Percentiles rank a stretch among this genome's conserved stretches.
Evolutionary conservation across 2,329 filamentous ascomycete genomes (phyloP).

Genomic region (Botryosphaeria dothidea): DNA sequence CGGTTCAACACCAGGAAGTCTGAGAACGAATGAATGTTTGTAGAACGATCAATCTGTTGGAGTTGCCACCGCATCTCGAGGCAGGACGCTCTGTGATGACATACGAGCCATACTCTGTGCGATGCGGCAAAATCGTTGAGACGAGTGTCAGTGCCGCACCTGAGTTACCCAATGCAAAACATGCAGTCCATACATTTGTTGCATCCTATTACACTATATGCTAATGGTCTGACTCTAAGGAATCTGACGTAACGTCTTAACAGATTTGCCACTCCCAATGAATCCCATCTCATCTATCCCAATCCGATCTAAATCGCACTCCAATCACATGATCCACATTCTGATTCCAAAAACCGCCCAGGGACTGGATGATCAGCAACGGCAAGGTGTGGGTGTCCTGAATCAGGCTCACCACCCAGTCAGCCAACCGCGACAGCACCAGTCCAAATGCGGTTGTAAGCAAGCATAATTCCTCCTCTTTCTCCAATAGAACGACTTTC

Average conservation of each 20-base stretch:
- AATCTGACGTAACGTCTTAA: not conserved
- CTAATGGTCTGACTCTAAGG: not conserved
- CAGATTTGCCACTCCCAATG: not conserved
- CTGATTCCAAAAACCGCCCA: no score
- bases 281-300: not conserved
- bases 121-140: not conserved
- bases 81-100: no score
- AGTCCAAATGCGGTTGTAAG: not conserved
- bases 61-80: not conserved
- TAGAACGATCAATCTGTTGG: not conserved
- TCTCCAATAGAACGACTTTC: not conserved
- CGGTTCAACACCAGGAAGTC: constrained; percentile 6
- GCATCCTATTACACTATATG: not conserved
- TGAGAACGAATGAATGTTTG: not conserved
- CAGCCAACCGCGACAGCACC: no score
- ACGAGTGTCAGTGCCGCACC: not conserved
- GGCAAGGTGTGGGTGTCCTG: no score
- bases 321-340: not conserved
- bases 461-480: not conserved
- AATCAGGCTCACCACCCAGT: no score
- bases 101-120: not conserved
- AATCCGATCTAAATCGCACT: not conserved
- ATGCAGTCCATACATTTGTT: not conserved
- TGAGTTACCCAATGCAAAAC: not conserved
- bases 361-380: not conserved